These are phyloP conservation scores for Flaveria bidentis DNA, from an alignment of 129 eudicot species.

Conservation along the genomic window DNA sequence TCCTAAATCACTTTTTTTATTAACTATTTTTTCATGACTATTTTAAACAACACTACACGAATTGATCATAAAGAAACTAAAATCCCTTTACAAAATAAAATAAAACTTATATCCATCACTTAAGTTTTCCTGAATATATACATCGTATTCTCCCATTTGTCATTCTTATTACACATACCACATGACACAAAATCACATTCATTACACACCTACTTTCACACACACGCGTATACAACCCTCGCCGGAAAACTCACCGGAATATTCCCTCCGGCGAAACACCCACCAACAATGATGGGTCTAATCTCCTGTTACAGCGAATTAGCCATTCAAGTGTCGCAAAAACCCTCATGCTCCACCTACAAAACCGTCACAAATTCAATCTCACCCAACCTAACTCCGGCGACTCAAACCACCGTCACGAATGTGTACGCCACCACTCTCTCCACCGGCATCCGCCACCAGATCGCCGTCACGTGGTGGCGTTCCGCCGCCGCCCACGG, in stretches of 20 bases:
- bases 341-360: conserved; percentile 60
- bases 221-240: conserved; percentile 8
- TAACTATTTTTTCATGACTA: too few species aligned
- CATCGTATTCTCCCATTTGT: conserved; percentile 27
- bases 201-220: conserved; percentile 28
- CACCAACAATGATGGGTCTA: conserved; percentile 67
- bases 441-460: conserved; percentile 38
- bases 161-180: conserved; percentile 22
- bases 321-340: conserved; percentile 64
- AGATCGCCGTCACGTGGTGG: conserved; percentile 78
- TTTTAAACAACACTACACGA: too few species aligned
- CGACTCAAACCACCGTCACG: conserved; percentile 58
- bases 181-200: conserved; percentile 30
- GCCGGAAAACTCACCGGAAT: neutral
- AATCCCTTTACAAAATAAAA: too few species aligned
- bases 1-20: too few species aligned
- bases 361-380: conserved; percentile 39
- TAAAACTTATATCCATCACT: neutral
- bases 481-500: conserved; percentile 59
- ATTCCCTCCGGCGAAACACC: neutral
- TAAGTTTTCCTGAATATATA: conserved; percentile 30
- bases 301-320: conserved; percentile 77
- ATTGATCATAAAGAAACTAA: too few species aligned
- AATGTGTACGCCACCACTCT: conserved; percentile 56
- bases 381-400: conserved; percentile 53